These are phyloP conservation scores for Aspergillus ustus DNA, from an alignment of 2,329 filamentous ascomycete genomes.

Conservation along the genomic window DNA sequence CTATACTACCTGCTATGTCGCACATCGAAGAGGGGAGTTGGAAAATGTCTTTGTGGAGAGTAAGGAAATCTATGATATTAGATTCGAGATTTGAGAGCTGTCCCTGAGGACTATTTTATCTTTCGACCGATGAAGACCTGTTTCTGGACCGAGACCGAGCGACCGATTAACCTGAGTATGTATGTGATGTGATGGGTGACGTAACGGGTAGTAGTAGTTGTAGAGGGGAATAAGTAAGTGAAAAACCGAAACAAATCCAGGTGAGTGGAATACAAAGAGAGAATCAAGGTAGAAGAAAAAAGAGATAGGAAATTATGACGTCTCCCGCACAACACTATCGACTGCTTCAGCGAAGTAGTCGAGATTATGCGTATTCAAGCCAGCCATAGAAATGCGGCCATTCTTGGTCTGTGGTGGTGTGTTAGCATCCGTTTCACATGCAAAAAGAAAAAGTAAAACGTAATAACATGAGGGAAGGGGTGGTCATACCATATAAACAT, in stretches of 20 bases:
- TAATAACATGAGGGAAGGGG: neutral
- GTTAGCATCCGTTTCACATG: neutral
- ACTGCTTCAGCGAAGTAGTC: conserved; percentile 92
- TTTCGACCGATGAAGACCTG: neutral
- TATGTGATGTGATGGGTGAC: neutral
- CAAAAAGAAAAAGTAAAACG: neutral
- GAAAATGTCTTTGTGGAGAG: neutral
- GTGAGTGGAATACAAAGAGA: conserved; percentile 3
- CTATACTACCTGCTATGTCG: neutral
- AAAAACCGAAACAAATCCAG: conserved; percentile 6
- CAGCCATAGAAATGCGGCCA: conserved; percentile 96
- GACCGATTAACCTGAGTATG: neutral
- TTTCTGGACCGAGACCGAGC: neutral
- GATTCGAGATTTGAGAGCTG: neutral
- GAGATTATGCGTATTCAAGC: conserved; percentile 89
- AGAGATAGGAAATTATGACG: conserved; percentile 27
- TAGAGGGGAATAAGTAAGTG: neutral
- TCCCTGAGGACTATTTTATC: neutral
- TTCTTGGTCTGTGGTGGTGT: conserved; percentile 73
- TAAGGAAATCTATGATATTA: neutral
- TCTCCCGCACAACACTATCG: conserved; percentile 72
- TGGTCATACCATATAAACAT: conserved; percentile 53
- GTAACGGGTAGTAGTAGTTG: neutral
- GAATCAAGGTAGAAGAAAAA: conserved; percentile 15
- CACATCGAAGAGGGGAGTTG: neutral